Percentiles rank a stretch among this genome's conserved stretches.
phyloP scores from a whole-genome alignment of 1,284 basidiomycete species.

The Cryptococcus sp. region DNA sequence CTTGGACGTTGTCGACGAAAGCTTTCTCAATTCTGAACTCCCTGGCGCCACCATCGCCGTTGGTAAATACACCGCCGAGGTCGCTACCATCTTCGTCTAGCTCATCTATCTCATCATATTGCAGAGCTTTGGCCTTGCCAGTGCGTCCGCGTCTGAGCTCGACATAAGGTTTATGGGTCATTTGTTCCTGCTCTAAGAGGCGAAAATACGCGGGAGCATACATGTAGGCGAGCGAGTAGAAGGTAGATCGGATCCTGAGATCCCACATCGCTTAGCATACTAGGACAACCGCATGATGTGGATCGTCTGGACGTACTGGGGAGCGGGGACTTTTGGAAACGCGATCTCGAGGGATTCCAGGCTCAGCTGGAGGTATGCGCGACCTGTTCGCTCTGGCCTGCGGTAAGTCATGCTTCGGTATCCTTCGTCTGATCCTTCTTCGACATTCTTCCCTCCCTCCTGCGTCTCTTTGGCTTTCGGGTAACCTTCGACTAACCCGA shows the following conservation, averaged over 20 bases:
- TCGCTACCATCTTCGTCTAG: constrained; percentile 12
- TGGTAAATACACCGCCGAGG: neutral
- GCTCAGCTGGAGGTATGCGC: constrained; percentile 19
- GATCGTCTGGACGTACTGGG: constrained; percentile 26
- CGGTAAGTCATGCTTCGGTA: constrained; percentile 28
- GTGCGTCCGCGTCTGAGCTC: constrained; percentile 29
- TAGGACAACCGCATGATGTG: neutral
- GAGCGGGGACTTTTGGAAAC: constrained; percentile 26
- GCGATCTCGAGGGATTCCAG: constrained; percentile 26
- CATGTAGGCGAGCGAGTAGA: constrained; percentile 8
- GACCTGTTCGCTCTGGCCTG: constrained; percentile 22
- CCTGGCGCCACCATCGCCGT: constrained; percentile 45
- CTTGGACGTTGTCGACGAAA: constrained; percentile 54
- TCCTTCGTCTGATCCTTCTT: constrained; percentile 15
- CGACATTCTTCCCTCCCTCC: constrained; percentile 10
- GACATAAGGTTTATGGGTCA: constrained; percentile 28
- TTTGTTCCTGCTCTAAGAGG: constrained; percentile 20
- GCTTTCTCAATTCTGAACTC: constrained; percentile 58
- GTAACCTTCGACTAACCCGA: constrained; percentile 38
- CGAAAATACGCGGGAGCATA: constrained; percentile 35
- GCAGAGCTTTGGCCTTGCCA: constrained; percentile 10
- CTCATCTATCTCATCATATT: neutral
- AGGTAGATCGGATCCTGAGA: constrained; percentile 28
- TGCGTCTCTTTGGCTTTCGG: constrained; percentile 20
- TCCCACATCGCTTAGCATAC: constrained; percentile 2